Percentiles rank a stretch among this genome's conserved stretches.
Conservation (phyloP, 805 yeast genomes). For the Candida maesae region DNA sequence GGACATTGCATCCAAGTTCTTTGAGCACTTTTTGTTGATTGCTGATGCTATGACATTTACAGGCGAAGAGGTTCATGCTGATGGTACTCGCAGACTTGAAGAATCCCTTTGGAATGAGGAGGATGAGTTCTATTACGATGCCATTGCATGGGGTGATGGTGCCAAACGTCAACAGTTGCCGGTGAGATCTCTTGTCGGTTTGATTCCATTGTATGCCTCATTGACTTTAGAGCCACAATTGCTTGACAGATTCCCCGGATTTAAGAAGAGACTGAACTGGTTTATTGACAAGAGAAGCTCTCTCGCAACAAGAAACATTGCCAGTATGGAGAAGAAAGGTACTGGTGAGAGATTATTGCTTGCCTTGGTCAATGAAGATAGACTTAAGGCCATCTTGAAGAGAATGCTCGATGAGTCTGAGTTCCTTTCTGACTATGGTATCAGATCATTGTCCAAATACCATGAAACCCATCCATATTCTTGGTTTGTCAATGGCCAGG, state of each 20-base stretch:
- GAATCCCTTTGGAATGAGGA: conserved; percentile 85
- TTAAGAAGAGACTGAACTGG: conserved; percentile 82
- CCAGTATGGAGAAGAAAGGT: conserved; percentile 73
- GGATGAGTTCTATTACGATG: conserved; percentile 87
- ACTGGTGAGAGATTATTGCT: conserved; percentile 76
- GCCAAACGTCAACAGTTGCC: conserved; percentile 67
- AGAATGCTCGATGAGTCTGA: conserved; percentile 84
- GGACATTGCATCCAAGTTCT: conserved; percentile 89
- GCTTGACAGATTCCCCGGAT: conserved; percentile 72
- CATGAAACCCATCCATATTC: conserved; percentile 82
- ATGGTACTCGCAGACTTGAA: conserved; percentile 41
- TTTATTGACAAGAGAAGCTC: conserved; percentile 65
- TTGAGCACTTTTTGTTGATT: conserved; percentile 86
- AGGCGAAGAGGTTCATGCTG: conserved; percentile 20
- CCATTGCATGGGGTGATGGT: conserved; percentile 71
- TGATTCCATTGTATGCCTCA: conserved; percentile 87
- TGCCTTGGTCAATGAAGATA: conserved; percentile 76
- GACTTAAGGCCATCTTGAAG: conserved; percentile 68
- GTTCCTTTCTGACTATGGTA: conserved; percentile 79
- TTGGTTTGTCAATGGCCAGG: conserved; percentile 76
- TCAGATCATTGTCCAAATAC: conserved; percentile 81
- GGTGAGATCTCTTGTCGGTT: conserved; percentile 84
- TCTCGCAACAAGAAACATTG: conserved; percentile 77
- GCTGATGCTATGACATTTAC: conserved; percentile 89
- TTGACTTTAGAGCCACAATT: conserved; percentile 84